Percentiles rank a stretch among this genome's conserved stretches.
Evolutionary conservation across 2,329 filamentous ascomycete species (phyloP).

Genomic region (Fusarium duplospermum): DNA sequence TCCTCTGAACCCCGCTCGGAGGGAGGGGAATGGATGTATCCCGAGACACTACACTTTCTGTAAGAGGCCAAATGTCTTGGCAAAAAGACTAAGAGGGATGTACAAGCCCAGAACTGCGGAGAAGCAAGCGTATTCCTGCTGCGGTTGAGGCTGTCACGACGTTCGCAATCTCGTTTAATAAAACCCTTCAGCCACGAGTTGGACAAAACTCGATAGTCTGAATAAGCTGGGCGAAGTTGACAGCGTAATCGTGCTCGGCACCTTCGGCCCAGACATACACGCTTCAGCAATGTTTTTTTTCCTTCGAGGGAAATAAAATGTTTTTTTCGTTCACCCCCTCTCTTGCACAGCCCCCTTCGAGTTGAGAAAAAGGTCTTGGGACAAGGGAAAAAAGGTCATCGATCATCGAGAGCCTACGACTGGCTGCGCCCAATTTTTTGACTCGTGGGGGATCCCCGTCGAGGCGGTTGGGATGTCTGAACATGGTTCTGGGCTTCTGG

Average conservation of each 20-base stretch:
- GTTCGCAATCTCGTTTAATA: constrained; percentile 7
- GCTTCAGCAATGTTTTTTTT: not conserved
- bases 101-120: not conserved
- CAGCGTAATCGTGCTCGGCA: constrained; percentile 16
- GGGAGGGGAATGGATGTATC: constrained; percentile 2
- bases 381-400: constrained; percentile 10
- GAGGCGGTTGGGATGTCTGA: not conserved
- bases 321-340: not conserved
- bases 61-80: constrained; percentile 8
- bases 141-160: constrained; percentile 3
- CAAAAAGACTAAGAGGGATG: constrained; percentile 3
- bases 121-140: not conserved
- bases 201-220: not conserved
- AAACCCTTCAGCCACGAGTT: not conserved
- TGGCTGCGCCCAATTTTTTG: constrained; percentile 15
- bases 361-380: not conserved
- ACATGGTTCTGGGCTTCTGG: not conserved
- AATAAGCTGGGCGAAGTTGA: constrained; percentile 8
- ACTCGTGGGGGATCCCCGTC: constrained; percentile 26
- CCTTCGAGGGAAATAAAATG: not conserved
- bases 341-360: constrained; percentile 31
- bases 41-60: constrained; percentile 13
- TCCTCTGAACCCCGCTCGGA: constrained; percentile 15
- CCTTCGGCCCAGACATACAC: constrained; percentile 11
- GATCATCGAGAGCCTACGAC: constrained; percentile 23